Evolutionary conservation across 1,284 basidiomycete species (phyloP), one percentile per base, ranked within the genome.

Genomic region (Psilocybe mexicana): DNA sequence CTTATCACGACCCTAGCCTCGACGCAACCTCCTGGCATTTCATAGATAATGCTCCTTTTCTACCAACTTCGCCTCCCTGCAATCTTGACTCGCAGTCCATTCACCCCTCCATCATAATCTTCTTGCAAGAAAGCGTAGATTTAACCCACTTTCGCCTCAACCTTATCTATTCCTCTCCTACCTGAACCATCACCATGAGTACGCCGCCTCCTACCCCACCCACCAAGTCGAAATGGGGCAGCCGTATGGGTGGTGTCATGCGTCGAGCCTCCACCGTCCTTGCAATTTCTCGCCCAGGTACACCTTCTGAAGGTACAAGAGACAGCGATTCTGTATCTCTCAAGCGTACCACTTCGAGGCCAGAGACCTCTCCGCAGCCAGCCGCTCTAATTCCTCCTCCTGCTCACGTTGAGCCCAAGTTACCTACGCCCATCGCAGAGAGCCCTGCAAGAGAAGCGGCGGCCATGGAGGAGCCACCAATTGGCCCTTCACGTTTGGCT

Each of bases 371-470:
- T 10, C 44, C 60, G 52, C 70, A 70, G 45, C 65, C 58, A 52
- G 61, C 54, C 28, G 24, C 59, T 38, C 55, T 56, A 23, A 62
- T 67, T 61, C 61, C 63, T 30, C 57, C 61, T 56, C 69, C 69
- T 10, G 48, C 62, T 48, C 57, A 61, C 6, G 49, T 56, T 3
- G 40, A 60, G 4, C 55, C 55, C 2, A 45, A 59, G 2, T 52
- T 59, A 1, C 72, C 72, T 14, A 83, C 79, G 55, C 83, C 84
- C 6, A 84, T 85, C 57, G 74, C 78, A 1, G 83, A 85, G 63
- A 84, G 82, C 0, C 84, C 84, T 28, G 74, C 73, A 8, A 74
- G 79, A 18, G 81, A 82, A 63, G 75, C 72, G 23, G 78, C 73
- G n/a, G 81, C 76, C 47, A 26, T 59, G 48, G 23, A 61, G 25